phyloP scores from a whole-genome alignment of 768 basidiomycete species.

The Boletales sp. region DNA sequence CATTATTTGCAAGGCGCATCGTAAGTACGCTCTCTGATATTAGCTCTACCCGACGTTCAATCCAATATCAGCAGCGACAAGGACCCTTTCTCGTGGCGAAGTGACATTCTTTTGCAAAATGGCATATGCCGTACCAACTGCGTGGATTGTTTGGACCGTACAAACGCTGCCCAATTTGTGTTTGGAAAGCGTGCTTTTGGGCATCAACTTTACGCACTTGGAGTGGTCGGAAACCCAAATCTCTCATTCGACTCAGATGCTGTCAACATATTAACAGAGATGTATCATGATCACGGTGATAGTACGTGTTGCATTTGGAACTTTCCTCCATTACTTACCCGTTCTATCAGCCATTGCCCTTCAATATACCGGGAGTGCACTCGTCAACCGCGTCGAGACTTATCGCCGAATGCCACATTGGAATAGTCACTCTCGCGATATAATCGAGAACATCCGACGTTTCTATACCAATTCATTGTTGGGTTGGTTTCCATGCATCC shows the following conservation, averaged over 20 bases:
- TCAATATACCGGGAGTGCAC: constrained; percentile 94
- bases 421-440: constrained; percentile 95
- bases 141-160: constrained; percentile 94
- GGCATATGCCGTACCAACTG: constrained; percentile 94
- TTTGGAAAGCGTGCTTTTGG: constrained; percentile 94
- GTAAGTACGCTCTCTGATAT: constrained; percentile 25
- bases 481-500: constrained; percentile 40
- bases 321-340: not conserved
- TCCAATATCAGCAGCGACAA: constrained; percentile 24
- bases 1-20: constrained; percentile 50
- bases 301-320: constrained; percentile 47
- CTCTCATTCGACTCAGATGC: constrained; percentile 91
- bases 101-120: constrained; percentile 76
- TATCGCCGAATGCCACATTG: constrained; percentile 95
- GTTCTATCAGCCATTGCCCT: constrained; percentile 71
- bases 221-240: constrained; percentile 81
- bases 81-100: constrained; percentile 46
- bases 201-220: constrained; percentile 93
- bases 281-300: constrained; percentile 98
- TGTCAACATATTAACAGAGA: constrained; percentile 94
- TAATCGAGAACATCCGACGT: constrained; percentile 90
- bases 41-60: not conserved
- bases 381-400: constrained; percentile 94
- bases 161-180: constrained; percentile 95
- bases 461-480: constrained; percentile 94